A percentile compares a stretch with the other conserved stretches of the same genome.
phyloP scores from a whole-genome alignment of 1,284 basidiomycete species.

The Phlebopus sp. region DNA sequence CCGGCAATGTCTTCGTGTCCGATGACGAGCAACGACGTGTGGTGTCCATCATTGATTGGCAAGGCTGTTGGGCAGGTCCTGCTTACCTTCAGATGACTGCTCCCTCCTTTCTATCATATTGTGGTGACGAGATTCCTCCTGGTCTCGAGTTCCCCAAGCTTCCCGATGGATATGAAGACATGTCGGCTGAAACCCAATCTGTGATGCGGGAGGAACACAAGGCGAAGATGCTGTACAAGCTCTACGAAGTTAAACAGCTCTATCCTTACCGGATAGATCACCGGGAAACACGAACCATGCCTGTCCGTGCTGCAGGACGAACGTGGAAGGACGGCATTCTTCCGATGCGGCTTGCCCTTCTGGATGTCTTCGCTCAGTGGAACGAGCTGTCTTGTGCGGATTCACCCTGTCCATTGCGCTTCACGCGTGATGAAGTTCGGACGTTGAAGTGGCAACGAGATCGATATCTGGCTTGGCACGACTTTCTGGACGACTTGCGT shows the following conservation, averaged over 20 bases:
- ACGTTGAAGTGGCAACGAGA: slow-evolving; percentile 12
- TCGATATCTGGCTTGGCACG: slow-evolving; percentile 17
- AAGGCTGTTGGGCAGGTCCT: slow-evolving; percentile 20
- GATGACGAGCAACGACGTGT: slow-evolving; percentile 14
- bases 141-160: slow-evolving; percentile 14
- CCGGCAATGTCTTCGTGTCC: slow-evolving; percentile 30
- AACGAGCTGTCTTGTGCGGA: slow-evolving; percentile 9
- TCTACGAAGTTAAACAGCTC: slow-evolving; percentile 17
- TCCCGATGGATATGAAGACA: slow-evolving; percentile 10
- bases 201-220: slow-evolving; percentile 11
- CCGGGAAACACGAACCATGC: slow-evolving; percentile 13
- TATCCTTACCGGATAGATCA: slow-evolving; percentile 11
- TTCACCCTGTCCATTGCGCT: slow-evolving; percentile 14
- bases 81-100: slow-evolving; percentile 14
- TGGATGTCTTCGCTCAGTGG: slow-evolving; percentile 13
- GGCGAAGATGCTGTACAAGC: slow-evolving; percentile 16
- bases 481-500: slow-evolving; percentile 14
- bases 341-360: slow-evolving; percentile 14
- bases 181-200: slow-evolving; percentile 7
- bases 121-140: slow-evolving; percentile 4
- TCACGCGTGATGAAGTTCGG: slow-evolving; percentile 14
- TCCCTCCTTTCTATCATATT: slow-evolving; percentile 11
- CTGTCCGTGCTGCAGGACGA: slow-evolving; percentile 15
- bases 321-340: slow-evolving; percentile 18
- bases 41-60: slow-evolving; percentile 33